Conservation (phyloP, 2,329 filamentous ascomycete species). For the Myriangium duriaei region DNA sequence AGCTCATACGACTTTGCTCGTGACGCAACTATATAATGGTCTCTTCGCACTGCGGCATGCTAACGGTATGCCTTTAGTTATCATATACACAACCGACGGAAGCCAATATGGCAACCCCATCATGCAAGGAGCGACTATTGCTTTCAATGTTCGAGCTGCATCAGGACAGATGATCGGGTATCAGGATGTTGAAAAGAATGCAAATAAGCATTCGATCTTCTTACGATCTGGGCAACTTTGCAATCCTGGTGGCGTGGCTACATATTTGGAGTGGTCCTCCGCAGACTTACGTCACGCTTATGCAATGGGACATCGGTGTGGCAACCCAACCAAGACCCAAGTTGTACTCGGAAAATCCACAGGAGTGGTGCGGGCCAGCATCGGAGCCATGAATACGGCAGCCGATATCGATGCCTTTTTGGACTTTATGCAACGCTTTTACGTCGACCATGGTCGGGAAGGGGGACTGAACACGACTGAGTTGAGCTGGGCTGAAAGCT, state of each 20-base stretch:
- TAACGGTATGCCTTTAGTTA: conserved; percentile 41
- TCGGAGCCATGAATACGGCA: conserved; percentile 42
- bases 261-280: conserved; percentile 37
- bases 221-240: conserved; percentile 48
- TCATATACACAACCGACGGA: conserved; percentile 42
- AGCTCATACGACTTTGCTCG: conserved; percentile 43
- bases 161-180: conserved; percentile 45
- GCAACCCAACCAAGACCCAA: conserved; percentile 44
- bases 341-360: conserved; percentile 43
- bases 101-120: conserved; percentile 38
- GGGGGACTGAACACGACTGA: too few relatives aligned
- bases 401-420: conserved; percentile 52
- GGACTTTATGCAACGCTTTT: conserved; percentile 21
- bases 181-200: conserved; percentile 45
- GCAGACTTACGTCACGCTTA: conserved; percentile 44
- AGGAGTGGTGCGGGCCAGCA: conserved; percentile 48
- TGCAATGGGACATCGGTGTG: conserved; percentile 46
- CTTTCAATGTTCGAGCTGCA: conserved; percentile 47
- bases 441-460: conserved; percentile 20
- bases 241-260: conserved; percentile 40
- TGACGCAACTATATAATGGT: conserved; percentile 35
- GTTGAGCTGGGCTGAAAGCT: too few relatives aligned
- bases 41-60: conserved; percentile 38
- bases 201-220: conserved; percentile 44
- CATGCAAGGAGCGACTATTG: conserved; percentile 46